Conservation (phyloP, 345 rosid genomes). For the Heritiera littoralis region DNA sequence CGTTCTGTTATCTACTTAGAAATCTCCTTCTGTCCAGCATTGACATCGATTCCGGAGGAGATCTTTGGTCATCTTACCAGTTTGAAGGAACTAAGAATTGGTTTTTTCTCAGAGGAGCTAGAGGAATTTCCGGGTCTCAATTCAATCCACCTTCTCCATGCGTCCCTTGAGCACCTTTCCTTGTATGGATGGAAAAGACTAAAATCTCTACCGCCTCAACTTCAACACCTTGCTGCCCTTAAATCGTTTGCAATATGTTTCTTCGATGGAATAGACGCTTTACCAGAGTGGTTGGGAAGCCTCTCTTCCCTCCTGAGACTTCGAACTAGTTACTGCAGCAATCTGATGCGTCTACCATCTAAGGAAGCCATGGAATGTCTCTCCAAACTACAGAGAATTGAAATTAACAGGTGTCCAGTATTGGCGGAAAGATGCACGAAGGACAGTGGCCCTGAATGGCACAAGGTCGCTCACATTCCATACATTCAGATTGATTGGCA, state of each 20-base stretch:
- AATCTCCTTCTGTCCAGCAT: neutral
- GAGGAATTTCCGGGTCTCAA: constrained; percentile 8
- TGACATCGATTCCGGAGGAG: neutral
- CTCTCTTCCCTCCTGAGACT: neutral
- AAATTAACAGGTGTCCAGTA: neutral
- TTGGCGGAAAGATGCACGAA: constrained; percentile 8
- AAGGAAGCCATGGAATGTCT: neutral
- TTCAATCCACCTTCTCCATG: constrained; percentile 3
- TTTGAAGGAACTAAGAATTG: constrained; percentile 2
- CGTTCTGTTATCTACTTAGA: neutral
- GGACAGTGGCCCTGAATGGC: neutral
- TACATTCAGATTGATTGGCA: neutral
- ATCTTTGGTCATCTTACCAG: neutral
- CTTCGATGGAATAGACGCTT: neutral
- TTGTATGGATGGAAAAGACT: neutral
- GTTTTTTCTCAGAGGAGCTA: neutral
- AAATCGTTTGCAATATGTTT: neutral
- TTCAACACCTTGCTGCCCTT: constrained; percentile 7
- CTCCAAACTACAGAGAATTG: neutral
- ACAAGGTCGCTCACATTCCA: neutral
- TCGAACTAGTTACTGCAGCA: neutral
- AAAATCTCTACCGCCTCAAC: constrained; percentile 4
- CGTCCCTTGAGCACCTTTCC: neutral
- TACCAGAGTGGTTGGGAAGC: constrained; percentile 14
- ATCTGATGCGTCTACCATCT: neutral